These are phyloP conservation scores for Salicornia ramosissima DNA, from an alignment of 148 eudicot species.

Conservation along the genomic window DNA sequence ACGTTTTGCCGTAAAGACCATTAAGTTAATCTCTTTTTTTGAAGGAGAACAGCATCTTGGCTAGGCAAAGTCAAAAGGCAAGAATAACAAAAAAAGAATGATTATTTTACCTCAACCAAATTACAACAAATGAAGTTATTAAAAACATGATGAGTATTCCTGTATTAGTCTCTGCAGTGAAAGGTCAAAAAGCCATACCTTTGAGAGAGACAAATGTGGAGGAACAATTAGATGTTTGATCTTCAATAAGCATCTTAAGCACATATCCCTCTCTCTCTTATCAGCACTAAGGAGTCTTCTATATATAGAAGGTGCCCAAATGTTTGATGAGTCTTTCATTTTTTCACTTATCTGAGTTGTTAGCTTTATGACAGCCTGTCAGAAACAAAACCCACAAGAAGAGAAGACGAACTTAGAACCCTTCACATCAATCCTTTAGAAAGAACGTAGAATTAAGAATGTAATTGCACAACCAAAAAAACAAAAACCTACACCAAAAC, in stretches of 20 bases:
- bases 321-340: constrained; percentile 59
- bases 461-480: background rate
- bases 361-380: constrained; percentile 71
- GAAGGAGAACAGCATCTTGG: background rate
- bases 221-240: constrained; percentile 46
- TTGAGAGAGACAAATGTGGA: constrained; percentile 54
- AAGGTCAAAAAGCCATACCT: constrained; percentile 34
- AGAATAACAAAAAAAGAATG: background rate
- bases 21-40: background rate
- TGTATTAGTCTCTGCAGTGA: background rate
- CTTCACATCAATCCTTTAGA: background rate
- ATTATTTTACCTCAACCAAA: background rate
- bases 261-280: constrained; percentile 76
- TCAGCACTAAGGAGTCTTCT: constrained; percentile 74
- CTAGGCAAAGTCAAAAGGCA: background rate
- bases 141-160: background rate
- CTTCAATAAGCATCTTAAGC: constrained; percentile 71
- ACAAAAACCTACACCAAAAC: background rate
- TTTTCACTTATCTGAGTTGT: constrained; percentile 48
- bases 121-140: background rate
- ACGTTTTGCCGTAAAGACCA: background rate
- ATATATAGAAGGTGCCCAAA: constrained; percentile 79
- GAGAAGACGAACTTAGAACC: constrained; percentile 5
- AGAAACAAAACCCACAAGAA: background rate
- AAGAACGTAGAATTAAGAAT: background rate